Evolutionary conservation across 2,329 filamentous ascomycete genomes (phyloP), one percentile per base, ranked within the genome.

Genomic region (Cladosporium sp.): DNA sequence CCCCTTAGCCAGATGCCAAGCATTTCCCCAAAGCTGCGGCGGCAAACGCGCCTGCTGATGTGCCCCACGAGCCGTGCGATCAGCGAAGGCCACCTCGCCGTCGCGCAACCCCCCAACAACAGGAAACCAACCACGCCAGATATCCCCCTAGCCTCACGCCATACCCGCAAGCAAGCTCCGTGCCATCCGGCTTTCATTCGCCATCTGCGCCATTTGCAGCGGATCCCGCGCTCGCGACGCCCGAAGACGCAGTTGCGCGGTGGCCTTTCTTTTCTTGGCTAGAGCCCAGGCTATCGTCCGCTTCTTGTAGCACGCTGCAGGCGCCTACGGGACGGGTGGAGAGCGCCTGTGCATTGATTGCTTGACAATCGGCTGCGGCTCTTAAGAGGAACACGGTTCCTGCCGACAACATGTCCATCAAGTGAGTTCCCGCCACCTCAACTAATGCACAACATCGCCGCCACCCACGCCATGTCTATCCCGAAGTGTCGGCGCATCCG

Each of bases 341-440:
- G 48, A 50, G 37, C 48, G 48, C 40, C 35, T 50, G 48, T 50
- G 48, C 48, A 37, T 50, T 31, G 37, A 43, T 19, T 43, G 32
- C 32, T 50, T 32, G 38, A 19, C 46, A 19, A 22, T 40, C 18
- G 37, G 9, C 40, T 43, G 32, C 16, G 35, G 35, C 4, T 14
- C n/a, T 37, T 43, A 43, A 43, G 31, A 50, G 40, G 13, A n/a
- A 18, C 11, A 43, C 40, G 40, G 38, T 34, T 49, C 46, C 40
- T 42, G 40, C 48, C 48, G 40, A 9, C 55, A 54, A 38, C 43
- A 61, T 61, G 59, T 61, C 59, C 42, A 56, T 61, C 54, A 61
- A 61, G 59, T 61, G 58, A 53, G 58, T 38, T 56, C 40, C 16
- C 37, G 34, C 32, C 14, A 9, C 9, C 48, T 31, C 6, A 37